phyloP scores from a whole-genome alignment of 1,284 basidiomycete genomes.

The Papiliotrema flavescens region DNA sequence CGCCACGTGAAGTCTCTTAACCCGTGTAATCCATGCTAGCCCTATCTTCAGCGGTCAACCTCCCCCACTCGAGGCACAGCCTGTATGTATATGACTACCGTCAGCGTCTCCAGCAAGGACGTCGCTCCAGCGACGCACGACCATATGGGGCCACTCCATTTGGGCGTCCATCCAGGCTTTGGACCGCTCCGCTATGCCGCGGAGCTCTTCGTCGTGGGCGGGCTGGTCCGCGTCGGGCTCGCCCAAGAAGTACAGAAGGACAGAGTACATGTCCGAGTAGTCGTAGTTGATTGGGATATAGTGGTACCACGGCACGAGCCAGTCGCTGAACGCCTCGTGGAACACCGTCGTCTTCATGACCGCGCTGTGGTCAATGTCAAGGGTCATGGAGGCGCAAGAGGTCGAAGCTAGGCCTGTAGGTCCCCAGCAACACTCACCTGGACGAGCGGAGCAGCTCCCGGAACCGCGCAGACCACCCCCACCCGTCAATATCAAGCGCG shows the following conservation, averaged over 20 bases:
- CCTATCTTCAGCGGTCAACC: neutral
- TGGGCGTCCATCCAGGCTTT: conserved; percentile 3
- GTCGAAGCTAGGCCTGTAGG: too few relatives aligned
- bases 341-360: conserved; percentile 6
- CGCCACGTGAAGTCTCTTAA: too few relatives aligned
- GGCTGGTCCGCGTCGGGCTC: neutral
- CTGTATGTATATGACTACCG: conserved; percentile 4
- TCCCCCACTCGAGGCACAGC: conserved; percentile 7
- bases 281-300: conserved; percentile 8
- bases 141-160: neutral
- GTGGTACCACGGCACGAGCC: conserved; percentile 10
- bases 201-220: conserved; percentile 6
- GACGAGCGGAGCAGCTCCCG: neutral
- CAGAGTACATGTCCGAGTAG: conserved; percentile 6
- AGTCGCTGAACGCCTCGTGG: conserved; percentile 4
- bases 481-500: conserved; percentile 8
- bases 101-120: neutral
- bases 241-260: conserved; percentile 7
- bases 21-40: conserved; percentile 1
- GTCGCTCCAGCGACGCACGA: neutral
- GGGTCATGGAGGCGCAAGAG: too few relatives aligned
- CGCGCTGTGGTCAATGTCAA: neutral
- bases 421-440: too few relatives aligned
- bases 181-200: neutral
- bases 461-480: conserved; percentile 11